Base-by-base conservation (phyloP, 1,284 basidiomycete genomes). In the Blastosporella zonata region DNA sequence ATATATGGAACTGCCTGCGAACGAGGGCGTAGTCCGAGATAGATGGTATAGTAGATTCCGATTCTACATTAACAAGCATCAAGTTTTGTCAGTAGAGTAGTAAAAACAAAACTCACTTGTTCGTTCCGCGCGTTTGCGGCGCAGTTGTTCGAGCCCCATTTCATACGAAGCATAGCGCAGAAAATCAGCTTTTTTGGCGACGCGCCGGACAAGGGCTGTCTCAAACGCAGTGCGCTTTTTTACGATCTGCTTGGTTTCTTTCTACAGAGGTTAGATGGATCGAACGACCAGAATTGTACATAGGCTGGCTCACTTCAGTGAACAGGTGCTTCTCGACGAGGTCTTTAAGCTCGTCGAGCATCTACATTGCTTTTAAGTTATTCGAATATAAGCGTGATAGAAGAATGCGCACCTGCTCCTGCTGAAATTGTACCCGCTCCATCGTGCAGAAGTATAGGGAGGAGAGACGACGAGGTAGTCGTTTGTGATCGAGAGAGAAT, bases 271-370 rank as follows among this genome's bases (percentile, higher is more conserved):
- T 47, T 50, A 52, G 31, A 54, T 47, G 43, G 34, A 35, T 20
- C 2, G 33, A 37, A 21, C 28, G 23, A 25, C 34, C 23, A 44
- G 46, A 31, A 12, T 12, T 43, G 41, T 37, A 23, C n/a, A 46
- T 41, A 41, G 41, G 9, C 27, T 33, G 22, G 63, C 79, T 62
- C 57, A 92, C 92, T 69, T 87, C 79, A 1, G 89, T 84, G 67
- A 99, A 97, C 49, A 97, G 72, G 53, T 82, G 82, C 69, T 90
- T 93, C 59, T 93, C 82, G 57, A 91, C 84, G 20, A 97, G 78
- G 69, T 97, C 93, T 70, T 93, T 94, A 61, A 98, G 87, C 82
- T 97, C 94, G 48, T 89, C 83, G 78, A 97, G 88, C 81, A 95
- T 95, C 82, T 87, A 59, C 25, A 43, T 8, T 4, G 33, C 54